Evolutionary conservation across 2,329 filamentous ascomycete species (phyloP), one percentile per base, ranked within the genome.

Genomic region (Colletotrichum neosansevieriae): DNA sequence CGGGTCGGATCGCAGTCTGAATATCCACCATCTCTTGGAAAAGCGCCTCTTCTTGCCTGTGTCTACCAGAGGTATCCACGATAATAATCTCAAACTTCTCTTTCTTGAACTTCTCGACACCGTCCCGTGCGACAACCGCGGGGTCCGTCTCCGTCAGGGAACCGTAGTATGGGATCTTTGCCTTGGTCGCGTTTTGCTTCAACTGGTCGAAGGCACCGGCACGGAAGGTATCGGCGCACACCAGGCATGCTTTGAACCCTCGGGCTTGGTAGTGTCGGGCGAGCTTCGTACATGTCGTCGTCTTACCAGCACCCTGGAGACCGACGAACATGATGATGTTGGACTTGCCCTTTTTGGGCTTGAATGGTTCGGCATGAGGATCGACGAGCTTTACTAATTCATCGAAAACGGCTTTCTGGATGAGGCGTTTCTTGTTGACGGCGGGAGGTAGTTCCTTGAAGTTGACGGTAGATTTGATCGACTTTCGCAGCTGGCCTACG

Each of bases 301-400:
- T 99, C 82, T 99, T 99, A 79, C 96, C 96, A 5, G 95, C 94
- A 85, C 96, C 96, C 81, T 99, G 96, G 56, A 99, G 86, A 82
- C 96, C 96, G 71, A 99, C 96, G 79, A 99, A 98, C 96, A 99
- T 99, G 81, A 99, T 98, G 77, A 99, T 93, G 79, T 98, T 99
- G 71, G 92, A 86, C 79, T 94, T 96, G 72, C 94, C 94, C 83
- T 98, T 99, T 84, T 97, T 97, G 21, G 95, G 94, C 79, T 97
- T 96, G 86, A 97, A 99, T 0, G 95, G 92, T 73, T 97, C 94
- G 75, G 93, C 91, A 80, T 98, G 95, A 29, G 96, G 96, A 76
- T 99, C 94, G 73, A 99, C 96, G 58, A 99, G 91, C 76, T 94
- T 91, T 73, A 98, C 95, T 59, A 99, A 90, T 80, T 98, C 94